These are phyloP conservation scores for Populus ilicifolia DNA, from an alignment of 345 rosid genomes.

Conservation along the genomic window DNA sequence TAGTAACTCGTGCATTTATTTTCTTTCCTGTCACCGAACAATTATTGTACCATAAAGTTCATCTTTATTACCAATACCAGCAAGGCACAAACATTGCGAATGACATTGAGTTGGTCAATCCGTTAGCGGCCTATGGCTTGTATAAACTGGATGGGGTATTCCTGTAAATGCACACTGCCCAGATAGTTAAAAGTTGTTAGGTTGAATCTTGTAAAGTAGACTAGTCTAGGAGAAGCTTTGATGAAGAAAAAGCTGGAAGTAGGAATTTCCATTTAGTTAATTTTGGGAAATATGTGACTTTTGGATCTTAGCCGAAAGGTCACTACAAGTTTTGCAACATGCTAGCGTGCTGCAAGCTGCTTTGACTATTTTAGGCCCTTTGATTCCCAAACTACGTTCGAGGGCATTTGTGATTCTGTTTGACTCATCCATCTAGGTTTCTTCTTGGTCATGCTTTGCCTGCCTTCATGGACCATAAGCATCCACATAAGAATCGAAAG, in stretches of 20 bases:
- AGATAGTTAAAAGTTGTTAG: background rate
- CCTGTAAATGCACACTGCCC: background rate
- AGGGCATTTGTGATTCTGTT: background rate
- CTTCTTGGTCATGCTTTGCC: background rate
- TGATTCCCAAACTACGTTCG: background rate
- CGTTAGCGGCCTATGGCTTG: background rate
- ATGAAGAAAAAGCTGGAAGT: background rate
- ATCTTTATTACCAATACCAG: background rate
- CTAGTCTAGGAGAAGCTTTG: background rate
- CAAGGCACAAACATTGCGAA: no score
- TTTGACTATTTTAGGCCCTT: constrained; percentile 1
- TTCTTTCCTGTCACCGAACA: background rate
- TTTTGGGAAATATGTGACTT: background rate
- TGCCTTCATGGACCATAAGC: background rate
- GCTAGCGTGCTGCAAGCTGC: background rate
- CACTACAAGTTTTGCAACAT: background rate
- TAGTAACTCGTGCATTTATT: background rate
- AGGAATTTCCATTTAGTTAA: constrained; percentile 6
- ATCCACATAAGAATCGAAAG: constrained; percentile 9
- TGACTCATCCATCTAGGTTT: background rate
- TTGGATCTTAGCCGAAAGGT: constrained; percentile 6
- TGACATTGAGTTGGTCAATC: no score
- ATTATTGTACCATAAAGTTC: background rate
- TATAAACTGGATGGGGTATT: background rate
- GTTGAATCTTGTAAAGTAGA: background rate